Percentiles rank a stretch among this genome's conserved stretches.
Evolutionary conservation across 345 rosid genomes (phyloP).

Genomic region (Ailanthus altissimus): DNA sequence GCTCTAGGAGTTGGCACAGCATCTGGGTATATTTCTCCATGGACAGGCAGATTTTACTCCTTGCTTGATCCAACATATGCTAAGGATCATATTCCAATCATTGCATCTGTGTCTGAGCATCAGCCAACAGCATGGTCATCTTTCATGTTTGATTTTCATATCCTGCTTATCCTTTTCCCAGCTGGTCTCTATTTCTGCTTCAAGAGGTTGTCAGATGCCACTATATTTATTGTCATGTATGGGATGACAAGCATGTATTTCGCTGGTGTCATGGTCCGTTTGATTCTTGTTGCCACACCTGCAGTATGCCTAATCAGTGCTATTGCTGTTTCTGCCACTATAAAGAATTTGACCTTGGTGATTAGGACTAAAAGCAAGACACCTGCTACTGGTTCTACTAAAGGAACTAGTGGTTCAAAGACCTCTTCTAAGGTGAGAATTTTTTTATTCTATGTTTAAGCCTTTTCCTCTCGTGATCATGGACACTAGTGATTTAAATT

Average conservation of each 20-base stretch:
- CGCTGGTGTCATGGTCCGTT: conserved; percentile 99
- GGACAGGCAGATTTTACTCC: conserved; percentile 98
- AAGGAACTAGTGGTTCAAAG: conserved; percentile 68
- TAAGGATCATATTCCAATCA: conserved; percentile 96
- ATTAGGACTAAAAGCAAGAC: conserved; percentile 73
- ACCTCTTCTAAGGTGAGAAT: conserved; percentile 80
- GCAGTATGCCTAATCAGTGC: conserved; percentile 96
- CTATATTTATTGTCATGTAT: conserved; percentile 97
- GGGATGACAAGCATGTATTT: conserved; percentile 99
- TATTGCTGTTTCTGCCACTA: conserved; percentile 93
- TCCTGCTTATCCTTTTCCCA: conserved; percentile 96
- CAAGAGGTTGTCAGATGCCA: conserved; percentile 92
- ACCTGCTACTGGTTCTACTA: conserved; percentile 57
- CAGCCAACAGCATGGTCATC: conserved; percentile 99
- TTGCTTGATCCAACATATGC: conserved; percentile 97
- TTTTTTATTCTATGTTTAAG: conserved; percentile 1
- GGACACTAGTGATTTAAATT: neutral
- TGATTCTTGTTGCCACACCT: conserved; percentile 96
- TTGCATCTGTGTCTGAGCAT: conserved; percentile 99
- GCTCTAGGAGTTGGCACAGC: conserved; percentile 90
- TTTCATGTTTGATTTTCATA: conserved; percentile 97
- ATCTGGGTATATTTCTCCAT: conserved; percentile 98
- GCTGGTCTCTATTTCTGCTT: conserved; percentile 99
- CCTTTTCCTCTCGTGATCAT: neutral
- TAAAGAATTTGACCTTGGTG: conserved; percentile 76